These are phyloP conservation scores for Antrodiella citrinella DNA, from an alignment of 768 basidiomycete genomes.

Conservation along the genomic window DNA sequence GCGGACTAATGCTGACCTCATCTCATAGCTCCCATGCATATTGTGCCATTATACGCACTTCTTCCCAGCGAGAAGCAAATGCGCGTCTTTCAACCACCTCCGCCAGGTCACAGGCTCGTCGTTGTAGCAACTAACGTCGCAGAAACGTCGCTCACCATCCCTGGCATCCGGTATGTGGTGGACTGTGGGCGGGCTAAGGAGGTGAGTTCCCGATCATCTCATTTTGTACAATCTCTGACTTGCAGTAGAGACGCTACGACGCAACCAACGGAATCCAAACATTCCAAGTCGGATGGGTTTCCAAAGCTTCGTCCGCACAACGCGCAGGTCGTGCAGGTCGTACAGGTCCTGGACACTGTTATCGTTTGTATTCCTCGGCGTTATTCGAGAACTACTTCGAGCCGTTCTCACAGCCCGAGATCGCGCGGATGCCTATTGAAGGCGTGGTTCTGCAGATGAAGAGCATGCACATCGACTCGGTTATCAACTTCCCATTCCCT, in stretches of 20 bases:
- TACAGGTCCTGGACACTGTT: constrained; percentile 97
- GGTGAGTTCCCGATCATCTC: constrained; percentile 30
- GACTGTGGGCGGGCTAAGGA: constrained; percentile 95
- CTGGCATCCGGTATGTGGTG: constrained; percentile 95
- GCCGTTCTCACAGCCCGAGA: constrained; percentile 82
- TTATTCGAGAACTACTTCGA: constrained; percentile 92
- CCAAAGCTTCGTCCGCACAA: constrained; percentile 91
- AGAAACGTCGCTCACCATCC: constrained; percentile 95
- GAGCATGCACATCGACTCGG: constrained; percentile 95
- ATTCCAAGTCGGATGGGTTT: constrained; percentile 89
- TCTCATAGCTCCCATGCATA: constrained; percentile 79
- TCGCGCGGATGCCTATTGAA: constrained; percentile 92
- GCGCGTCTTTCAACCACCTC: constrained; percentile 83
- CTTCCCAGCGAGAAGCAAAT: constrained; percentile 92
- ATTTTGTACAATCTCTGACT: constrained; percentile 1
- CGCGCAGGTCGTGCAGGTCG: constrained; percentile 95
- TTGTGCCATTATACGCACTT: constrained; percentile 90
- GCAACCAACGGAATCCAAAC: constrained; percentile 75
- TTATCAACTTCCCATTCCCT: constrained; percentile 97
- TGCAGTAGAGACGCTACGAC: constrained; percentile 72
- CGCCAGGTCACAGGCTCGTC: constrained; percentile 73
- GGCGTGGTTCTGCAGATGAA: constrained; percentile 98
- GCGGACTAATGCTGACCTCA: neutral
- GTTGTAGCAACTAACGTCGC: constrained; percentile 96
- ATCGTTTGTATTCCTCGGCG: constrained; percentile 92